Base-by-base conservation (phyloP, 2,329 filamentous ascomycete species). In the Furcasterigmium sp. region DNA sequence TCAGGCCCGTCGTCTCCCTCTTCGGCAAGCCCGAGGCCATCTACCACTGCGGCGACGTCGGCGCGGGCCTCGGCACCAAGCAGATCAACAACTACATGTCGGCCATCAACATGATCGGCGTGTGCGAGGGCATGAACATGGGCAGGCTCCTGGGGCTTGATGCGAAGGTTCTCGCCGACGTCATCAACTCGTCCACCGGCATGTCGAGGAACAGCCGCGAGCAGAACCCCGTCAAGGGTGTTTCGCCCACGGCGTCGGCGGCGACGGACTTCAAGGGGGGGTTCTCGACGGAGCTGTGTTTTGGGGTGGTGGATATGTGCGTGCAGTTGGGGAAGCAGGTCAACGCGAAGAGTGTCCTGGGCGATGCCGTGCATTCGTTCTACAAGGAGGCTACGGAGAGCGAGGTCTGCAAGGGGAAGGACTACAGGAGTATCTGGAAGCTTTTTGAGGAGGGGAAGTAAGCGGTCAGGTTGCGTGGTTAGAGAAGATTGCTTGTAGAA, bases 41-140 rank as follows among this genome's bases (percentile, higher is more conserved):
- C 28, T 51, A 46, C 17, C 37, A 43, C 13, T 52, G 50, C 36
- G 48, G 50, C 3, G 21, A 41, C 7, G 18, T 34, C 6, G 48
- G 50, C 6, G 44, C 50, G 3, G 50, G 48, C 6, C 15, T 50
- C 4, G 48, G 46, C 7, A 49, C 46, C 0, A 52, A 50, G 19
- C 38, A 46, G 8, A 52, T 52, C 14, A 52, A 52, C 37, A 50
- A 50, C 40, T 52, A 50, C 14, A 23, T 50, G 4, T 46, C 46
- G 0, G 42, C 48, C n/a, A 50, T 45, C 40, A 50, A 44, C 42
- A 50, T 46, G 44, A 42, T 52, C 39, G 46, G 43, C 4, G 43
- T 46, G 3, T 52, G 43, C n/a, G 50, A 52, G 18, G 50, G 38
- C 1, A 46, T 49, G 46, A 50, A 51, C 21, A 46, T 52, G 41